Base-by-base conservation (phyloP, 805 yeast species). In the Suhomyces canberraensis region DNA sequence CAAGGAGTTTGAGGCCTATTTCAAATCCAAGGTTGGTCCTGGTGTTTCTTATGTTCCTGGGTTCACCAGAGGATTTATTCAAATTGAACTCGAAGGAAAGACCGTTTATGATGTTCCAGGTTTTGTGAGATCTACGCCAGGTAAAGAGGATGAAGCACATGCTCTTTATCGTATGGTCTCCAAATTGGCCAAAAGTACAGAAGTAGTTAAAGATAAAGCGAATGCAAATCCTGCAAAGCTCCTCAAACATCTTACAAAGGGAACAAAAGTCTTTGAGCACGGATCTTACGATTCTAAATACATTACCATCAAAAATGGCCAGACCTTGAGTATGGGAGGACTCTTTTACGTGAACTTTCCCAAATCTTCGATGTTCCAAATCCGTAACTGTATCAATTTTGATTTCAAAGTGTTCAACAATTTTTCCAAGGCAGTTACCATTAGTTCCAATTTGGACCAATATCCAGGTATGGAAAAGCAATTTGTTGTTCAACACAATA, bases 21-120 rank as follows among this genome's bases (percentile, higher is more conserved):
- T 63, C 38, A 54, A 52, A 15, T 48, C 50, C 3, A 51, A 46
- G 11, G 46, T 56, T 26, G 76, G 76, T 1, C 79, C 79, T 0
- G 71, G 78, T 1, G 51, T 64, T 5, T 68, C 78, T 25, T 56
- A 64, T 36, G 58, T 82, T 31, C 95, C 95, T 0, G 88, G 88
- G 18, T 76, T 80, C 54, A 88, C 96, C 0, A 69, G 86, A 49
- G 71, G 66, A 3, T 48, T 69, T 11, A 69, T 75, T 18, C 56
- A 54, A 3, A 41, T 58, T 15, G 51, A 47, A 8, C 41, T 62
- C 19, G 37, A 61, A 44, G 49, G 56, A 6, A 53, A 52, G 16
- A 48, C 56, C 1, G 44, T 73, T 3, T 53, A 59, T 34, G 80
- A 75, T 46, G 72, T 73, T 1, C 79, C 79, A 0, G 79, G 79